Evolutionary conservation across 1,139 yeast genomes (phyloP), one percentile per base, ranked within the genome.

Genomic region (Diutina pseudorugosa): DNA sequence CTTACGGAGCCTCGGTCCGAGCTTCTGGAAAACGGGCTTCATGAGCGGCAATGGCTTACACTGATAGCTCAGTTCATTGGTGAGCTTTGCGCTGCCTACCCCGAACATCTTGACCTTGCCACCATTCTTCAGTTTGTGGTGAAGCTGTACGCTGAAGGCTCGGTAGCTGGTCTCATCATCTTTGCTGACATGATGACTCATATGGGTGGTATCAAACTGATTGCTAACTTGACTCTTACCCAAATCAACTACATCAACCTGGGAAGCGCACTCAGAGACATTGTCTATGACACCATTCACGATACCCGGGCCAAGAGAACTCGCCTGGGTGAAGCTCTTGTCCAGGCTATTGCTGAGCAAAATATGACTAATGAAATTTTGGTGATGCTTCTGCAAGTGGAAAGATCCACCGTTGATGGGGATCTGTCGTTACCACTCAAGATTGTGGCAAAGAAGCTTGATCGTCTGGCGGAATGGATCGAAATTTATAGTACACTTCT

Each of bases 11-110:
- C n/a, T 14, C 18, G 47, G 8, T 33, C 47, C n/a, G 47, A 43
- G 30, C 21, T 25, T 8, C 40, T n/a, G 19, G 36, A 33, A 4
- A 45, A 45, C 30, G 98, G 98, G 4, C 69, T 91, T 55, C 80
- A 83, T 59, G 94, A 87, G 56, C 75, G 88, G 20, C 84, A 81
- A 62, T 93, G 98, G 98, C 77, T 89, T 41, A 95, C 84, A 61
- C 82, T 89, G 33, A 66, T 85, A 27, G 76, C 90, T 0, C 69
- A 78, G 1, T 85, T 85, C 58, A 75, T 84, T 54, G 90, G 91
- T 1, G 80, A 80, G 54, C 65, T 84, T 5, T 80, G 84, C 44
- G 79, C 73, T 54, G 65, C 70, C 9, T 80, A 82, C 59, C 73
- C 79, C 0, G 66, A 69, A 23, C 59, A 64, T 1, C 76, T 85